Evolutionary conservation across 129 eudicot genomes (phyloP), one percentile per base, ranked within the genome.

Genomic region (Deinandra increscens): DNA sequence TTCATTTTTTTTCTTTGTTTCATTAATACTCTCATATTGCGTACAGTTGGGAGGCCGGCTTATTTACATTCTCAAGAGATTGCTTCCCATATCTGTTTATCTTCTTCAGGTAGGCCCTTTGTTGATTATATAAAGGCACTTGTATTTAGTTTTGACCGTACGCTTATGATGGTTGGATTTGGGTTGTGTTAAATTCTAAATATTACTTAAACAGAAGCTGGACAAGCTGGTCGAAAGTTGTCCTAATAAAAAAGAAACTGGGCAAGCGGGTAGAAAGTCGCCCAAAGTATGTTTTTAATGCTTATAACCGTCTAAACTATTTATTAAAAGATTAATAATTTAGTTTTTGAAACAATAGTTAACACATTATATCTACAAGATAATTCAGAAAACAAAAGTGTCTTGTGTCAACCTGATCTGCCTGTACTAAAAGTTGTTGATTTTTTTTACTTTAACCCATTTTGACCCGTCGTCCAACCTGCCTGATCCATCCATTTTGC

Each of bases 31-130:
- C 54, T 71, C 53, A 22, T 69, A 53, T 37, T 18, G 34, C 33
- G 1, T 82, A 76, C 85, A 93, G 98, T 80, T 93, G 87, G 98
- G 98, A 19, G 61, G 82, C 72, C 87, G 98, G 60, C 91, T 93
- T 74, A 83, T 89, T 85, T 95, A 93, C 75, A 93, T 93, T 64
- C 84, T 93, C 14, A 89, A 93, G 81, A 89, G 98, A 74, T 75
- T 93, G 81, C 95, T 89, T 55, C 98, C 98, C 19, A 89, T 93
- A 38, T 89, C 97, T 59, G 89, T 93, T 72, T 85, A 77, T 76
- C 97, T 93, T 86, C 92, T 93, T 79, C 96, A 93, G 96, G 98
- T 92, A 79, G n/a, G 29, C 20, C 14, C 15, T 46, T 22, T 67
- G 49, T 69, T 43, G 31, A 60, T 33, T 33, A 12, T 37, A 34